A percentile compares a stretch with the other conserved stretches of the same genome.
Conservation (phyloP, 2,329 filamentous ascomycete species). For the Verticillium nonalfalfae region DNA sequence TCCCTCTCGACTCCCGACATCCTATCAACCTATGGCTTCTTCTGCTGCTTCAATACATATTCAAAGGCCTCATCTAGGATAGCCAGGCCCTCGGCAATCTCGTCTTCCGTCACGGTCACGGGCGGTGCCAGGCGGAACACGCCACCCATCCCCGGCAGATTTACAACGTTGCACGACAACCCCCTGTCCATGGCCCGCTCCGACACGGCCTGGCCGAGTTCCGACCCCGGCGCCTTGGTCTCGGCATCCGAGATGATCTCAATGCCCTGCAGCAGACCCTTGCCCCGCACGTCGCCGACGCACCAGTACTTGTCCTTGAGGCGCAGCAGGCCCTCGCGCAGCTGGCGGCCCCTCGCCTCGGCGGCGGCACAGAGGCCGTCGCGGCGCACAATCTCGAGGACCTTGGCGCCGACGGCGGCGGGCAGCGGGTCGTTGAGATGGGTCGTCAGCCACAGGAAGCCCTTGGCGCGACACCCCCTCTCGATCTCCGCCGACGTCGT, state of each 20-base stretch:
- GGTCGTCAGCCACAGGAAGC: conserved; percentile 44
- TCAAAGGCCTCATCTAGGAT: conserved; percentile 45
- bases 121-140: conserved; percentile 45
- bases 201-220: conserved; percentile 35
- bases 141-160: conserved; percentile 37
- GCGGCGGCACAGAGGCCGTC: conserved; percentile 37
- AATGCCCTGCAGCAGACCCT: conserved; percentile 41
- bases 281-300: conserved; percentile 45
- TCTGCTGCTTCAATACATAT: conserved; percentile 14
- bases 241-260: conserved; percentile 40
- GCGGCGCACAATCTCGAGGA: conserved; percentile 45
- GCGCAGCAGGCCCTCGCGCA: conserved; percentile 32
- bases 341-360: conserved; percentile 29
- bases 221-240: conserved; percentile 33
- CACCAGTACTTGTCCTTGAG: conserved; percentile 43
- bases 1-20: too few species aligned
- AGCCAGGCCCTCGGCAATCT: conserved; percentile 36
- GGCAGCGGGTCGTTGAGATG: conserved; percentile 49
- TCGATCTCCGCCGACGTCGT: conserved; percentile 42
- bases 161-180: conserved; percentile 42
- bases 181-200: conserved; percentile 36
- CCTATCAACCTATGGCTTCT: not conserved
- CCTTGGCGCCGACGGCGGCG: conserved; percentile 46
- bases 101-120: conserved; percentile 37
- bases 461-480: conserved; percentile 31